Evolutionary conservation across 2,329 filamentous ascomycete genomes (phyloP).

Genomic region (Claviceps paspali): DNA sequence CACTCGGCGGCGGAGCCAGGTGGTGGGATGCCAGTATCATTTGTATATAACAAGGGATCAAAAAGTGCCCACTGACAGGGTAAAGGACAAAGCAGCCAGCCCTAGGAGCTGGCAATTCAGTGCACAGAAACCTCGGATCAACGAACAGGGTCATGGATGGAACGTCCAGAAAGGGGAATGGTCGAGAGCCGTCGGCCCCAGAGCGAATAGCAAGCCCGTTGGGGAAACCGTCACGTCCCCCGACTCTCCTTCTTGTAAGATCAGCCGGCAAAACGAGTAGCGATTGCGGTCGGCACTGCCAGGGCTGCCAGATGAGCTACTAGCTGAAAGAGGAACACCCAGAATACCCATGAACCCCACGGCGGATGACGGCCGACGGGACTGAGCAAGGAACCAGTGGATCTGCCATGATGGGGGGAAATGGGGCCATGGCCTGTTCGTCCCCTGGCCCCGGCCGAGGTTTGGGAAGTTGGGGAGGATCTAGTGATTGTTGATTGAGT

Average conservation of each 20-base stretch:
- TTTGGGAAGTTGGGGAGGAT: not conserved
- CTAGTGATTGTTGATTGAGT: too few relatives aligned
- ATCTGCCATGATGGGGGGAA: conserved; percentile 4
- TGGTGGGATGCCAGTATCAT: conserved; percentile 9
- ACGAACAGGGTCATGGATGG: conserved; percentile 21
- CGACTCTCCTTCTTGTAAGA: conserved; percentile 1
- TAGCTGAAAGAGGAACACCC: conserved; percentile 1
- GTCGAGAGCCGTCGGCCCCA: conserved; percentile 16
- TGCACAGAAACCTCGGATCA: conserved; percentile 11
- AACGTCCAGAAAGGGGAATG: conserved; percentile 24
- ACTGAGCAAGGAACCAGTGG: conserved; percentile 7
- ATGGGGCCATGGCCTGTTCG: conserved; percentile 1
- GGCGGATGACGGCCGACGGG: conserved; percentile 4
- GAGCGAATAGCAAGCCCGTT: conserved; percentile 7
- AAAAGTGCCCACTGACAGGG: conserved; percentile 14
- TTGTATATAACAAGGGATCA: conserved; percentile 15
- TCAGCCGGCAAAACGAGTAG: conserved; percentile 1
- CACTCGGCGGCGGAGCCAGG: not conserved
- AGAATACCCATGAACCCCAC: conserved; percentile 3
- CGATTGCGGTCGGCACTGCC: not conserved
- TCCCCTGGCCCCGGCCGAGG: conserved; percentile 1
- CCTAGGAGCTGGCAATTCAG: conserved; percentile 5
- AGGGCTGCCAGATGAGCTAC: not conserved
- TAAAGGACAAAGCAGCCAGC: conserved; percentile 8
- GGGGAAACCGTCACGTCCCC: conserved; percentile 4